Base-by-base conservation (phyloP, 2,329 filamentous ascomycete species). In the Trichoderma sp. region DNA sequence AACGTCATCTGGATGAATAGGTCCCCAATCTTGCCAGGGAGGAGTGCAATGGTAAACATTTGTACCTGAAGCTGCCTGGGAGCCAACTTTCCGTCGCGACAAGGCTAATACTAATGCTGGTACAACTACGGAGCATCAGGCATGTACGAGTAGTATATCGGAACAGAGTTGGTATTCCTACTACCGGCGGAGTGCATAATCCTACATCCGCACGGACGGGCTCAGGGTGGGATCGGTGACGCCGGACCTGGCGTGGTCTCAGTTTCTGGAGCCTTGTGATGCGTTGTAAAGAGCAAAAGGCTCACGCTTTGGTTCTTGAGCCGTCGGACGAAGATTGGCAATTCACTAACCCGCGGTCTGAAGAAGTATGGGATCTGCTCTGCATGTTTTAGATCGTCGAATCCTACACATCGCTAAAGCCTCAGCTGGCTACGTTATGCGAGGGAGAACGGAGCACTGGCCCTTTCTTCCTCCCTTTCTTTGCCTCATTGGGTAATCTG, bases 111-210 rank as follows among this genome's bases (percentile, higher is more conserved):
- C 6, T 28, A 12, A 53, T 62, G 36, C 55, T 61, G 34, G 55
- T 69, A 53, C 57, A 53, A 30, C 36, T 23, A 50, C 36, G 67
- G 57, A 69, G 20, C 20, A 36, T 55, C 43, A 66, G 36, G 57
- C 67, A 50, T 50, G 50, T 64, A 43, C 26, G 26, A 47, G 23
- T 43, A n/a, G 39, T 43, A 53, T 47, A 50, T 69, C 57, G 57
- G 67, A 62, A 53, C 36, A 59, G 36, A 50, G 57, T 69, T 58
- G 67, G 57, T 53, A 53, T 62, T 69, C 67, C 43, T 62, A 62
- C 67, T 69, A 53, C 57, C 67, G 55, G 67, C 67, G 57, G 67
- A 69, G 67, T 69, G 39, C 67, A 69, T 62, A 50, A 69, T 69
- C 67, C 67, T 62, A 23, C 67, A 28, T 50, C 67, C 67, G 67